phyloP scores from a whole-genome alignment of 225 moss, liverwort and hornwort genomes.

The Takakia lepidozioides region DNA sequence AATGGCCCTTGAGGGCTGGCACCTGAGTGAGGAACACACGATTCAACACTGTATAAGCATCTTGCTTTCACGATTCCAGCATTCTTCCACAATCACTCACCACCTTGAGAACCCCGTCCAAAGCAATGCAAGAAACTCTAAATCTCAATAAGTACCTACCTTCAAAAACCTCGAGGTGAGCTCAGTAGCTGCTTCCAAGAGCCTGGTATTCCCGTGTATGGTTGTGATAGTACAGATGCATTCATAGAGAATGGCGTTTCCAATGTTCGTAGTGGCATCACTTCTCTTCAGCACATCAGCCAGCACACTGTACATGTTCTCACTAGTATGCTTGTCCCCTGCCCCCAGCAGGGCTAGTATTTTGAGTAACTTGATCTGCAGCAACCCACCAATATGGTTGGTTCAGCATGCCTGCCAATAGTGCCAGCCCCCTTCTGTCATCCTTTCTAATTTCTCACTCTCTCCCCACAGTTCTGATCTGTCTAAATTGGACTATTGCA shows the following conservation, averaged over 20 bases:
- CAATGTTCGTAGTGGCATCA: constrained; percentile 55
- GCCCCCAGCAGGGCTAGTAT: constrained; percentile 86
- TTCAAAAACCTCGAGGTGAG: constrained; percentile 93
- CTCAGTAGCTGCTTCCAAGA: constrained; percentile 69
- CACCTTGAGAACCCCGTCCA: too few species aligned
- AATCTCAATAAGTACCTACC: constrained; percentile 14
- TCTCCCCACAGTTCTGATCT: too few species aligned
- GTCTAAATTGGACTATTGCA: too few species aligned
- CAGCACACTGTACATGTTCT: constrained; percentile 88
- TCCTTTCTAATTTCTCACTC: too few species aligned
- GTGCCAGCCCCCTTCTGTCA: too few species aligned
- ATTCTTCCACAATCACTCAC: too few species aligned
- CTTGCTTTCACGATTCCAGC: too few species aligned
- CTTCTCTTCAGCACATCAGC: constrained; percentile 68
- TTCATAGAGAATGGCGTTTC: constrained; percentile 87
- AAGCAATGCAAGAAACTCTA: too few species aligned
- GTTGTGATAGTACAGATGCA: constrained; percentile 92
- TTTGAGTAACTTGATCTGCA: constrained; percentile 96
- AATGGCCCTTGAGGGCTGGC: too few species aligned
- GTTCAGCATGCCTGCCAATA: too few species aligned
- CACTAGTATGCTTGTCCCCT: constrained; percentile 69
- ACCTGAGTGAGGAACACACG: too few species aligned
- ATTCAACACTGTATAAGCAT: too few species aligned
- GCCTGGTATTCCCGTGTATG: constrained; percentile 56
- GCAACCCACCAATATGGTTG: constrained; percentile 5